phyloP scores from a whole-genome alignment of 495 filamentous ascomycete genomes.

The Cladorrhinum samala region DNA sequence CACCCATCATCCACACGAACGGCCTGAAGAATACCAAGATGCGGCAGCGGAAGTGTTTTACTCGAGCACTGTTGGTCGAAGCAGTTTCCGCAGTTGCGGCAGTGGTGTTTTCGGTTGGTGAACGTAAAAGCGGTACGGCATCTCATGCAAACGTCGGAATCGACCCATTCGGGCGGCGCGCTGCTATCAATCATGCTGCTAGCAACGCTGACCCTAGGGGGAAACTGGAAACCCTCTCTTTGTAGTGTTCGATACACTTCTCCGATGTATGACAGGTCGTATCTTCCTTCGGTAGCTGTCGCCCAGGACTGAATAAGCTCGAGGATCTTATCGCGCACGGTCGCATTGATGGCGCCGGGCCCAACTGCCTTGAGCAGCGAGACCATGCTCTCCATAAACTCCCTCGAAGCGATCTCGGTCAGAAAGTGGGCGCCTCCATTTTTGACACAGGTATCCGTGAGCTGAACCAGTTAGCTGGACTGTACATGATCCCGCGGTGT shows the following conservation, averaged over 20 bases:
- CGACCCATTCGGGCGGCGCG: constrained; percentile 93
- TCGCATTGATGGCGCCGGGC: constrained; percentile 66
- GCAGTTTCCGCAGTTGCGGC: constrained; percentile 93
- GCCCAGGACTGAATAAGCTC: constrained; percentile 94
- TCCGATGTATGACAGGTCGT: constrained; percentile 75
- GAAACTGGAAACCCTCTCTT: constrained; percentile 80
- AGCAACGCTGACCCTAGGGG: constrained; percentile 77
- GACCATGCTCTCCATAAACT: constrained; percentile 96
- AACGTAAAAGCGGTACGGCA: constrained; percentile 94
- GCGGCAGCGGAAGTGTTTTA: constrained; percentile 82
- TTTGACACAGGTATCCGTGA: constrained; percentile 97
- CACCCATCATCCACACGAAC: constrained; percentile 98
- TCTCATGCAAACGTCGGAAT: constrained; percentile 98
- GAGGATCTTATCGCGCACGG: constrained; percentile 83
- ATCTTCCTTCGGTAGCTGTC: constrained; percentile 77
- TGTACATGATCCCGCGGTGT: constrained; percentile 4
- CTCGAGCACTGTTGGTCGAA: constrained; percentile 90
- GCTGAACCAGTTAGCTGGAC: constrained; percentile 29
- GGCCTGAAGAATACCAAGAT: constrained; percentile 83
- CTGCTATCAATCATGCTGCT: constrained; percentile 96
- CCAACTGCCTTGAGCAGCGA: constrained; percentile 79
- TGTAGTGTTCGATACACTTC: constrained; percentile 80
- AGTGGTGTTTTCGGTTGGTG: constrained; percentile 97
- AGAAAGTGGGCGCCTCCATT: constrained; percentile 98
- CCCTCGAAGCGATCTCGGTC: constrained; percentile 85